These are phyloP conservation scores for Aspergillus udagawae DNA, from an alignment of 2,329 filamentous ascomycete species.

Conservation along the genomic window DNA sequence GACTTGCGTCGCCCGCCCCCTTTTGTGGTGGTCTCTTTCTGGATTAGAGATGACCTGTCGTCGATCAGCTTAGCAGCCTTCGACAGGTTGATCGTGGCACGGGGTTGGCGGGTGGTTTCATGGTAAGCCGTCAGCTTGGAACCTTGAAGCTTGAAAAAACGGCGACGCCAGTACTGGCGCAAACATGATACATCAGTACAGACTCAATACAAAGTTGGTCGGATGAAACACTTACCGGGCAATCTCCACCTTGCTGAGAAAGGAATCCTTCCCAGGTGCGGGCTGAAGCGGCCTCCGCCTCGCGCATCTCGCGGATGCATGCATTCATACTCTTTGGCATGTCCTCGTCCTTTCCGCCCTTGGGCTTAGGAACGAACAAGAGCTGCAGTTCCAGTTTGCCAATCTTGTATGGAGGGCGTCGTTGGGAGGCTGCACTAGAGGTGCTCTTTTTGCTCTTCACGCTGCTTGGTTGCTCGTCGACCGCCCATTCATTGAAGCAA, in stretches of 20 bases:
- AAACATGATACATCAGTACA: conserved; percentile 19
- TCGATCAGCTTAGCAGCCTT: conserved; percentile 94
- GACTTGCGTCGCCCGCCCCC: conserved; percentile 81
- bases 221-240: conserved; percentile 66
- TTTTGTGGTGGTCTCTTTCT: conserved; percentile 75
- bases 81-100: conserved; percentile 91
- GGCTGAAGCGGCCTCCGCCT: conserved; percentile 74
- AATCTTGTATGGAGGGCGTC: conserved; percentile 87
- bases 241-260: conserved; percentile 96
- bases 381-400: conserved; percentile 93
- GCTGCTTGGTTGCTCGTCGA: conserved; percentile 78
- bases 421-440: conserved; percentile 54
- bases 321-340: conserved; percentile 99
- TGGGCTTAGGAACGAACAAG: conserved; percentile 89
- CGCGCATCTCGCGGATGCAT: conserved; percentile 87
- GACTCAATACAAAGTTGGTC: not conserved
- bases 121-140: conserved; percentile 93
- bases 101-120: conserved; percentile 89
- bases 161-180: conserved; percentile 85
- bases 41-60: conserved; percentile 76
- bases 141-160: conserved; percentile 91
- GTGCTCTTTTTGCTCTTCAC: conserved; percentile 89
- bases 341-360: conserved; percentile 80
- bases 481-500: conserved; percentile 98
- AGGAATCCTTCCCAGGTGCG: conserved; percentile 82